Conservation (phyloP, 2,329 filamentous ascomycete genomes). For the Colletotrichum orchidophilum region DNA sequence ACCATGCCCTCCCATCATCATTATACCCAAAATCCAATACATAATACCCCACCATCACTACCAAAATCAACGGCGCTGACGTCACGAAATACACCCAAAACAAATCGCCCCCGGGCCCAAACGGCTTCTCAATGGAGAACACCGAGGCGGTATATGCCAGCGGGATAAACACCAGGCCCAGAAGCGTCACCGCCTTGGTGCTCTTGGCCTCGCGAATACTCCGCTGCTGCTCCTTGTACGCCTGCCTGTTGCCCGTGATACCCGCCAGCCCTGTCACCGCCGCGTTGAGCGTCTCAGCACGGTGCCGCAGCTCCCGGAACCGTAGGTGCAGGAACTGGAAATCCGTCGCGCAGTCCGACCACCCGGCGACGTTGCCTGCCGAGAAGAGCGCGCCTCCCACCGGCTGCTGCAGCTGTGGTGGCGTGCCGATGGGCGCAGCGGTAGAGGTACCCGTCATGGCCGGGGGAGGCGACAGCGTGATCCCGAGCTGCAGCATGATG, state of each 20-base stretch:
- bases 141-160: slow-evolving; percentile 36
- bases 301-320: slow-evolving; percentile 37
- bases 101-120: slow-evolving; percentile 29
- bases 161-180: slow-evolving; percentile 39
- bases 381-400: background rate
- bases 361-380: slow-evolving; percentile 5
- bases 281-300: slow-evolving; percentile 36
- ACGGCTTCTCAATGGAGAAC: slow-evolving; percentile 38
- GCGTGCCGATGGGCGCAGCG: background rate
- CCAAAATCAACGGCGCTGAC: slow-evolving; percentile 34
- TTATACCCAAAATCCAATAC: slow-evolving; percentile 38
- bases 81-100: slow-evolving; percentile 38
- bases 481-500: slow-evolving; percentile 39
- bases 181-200: slow-evolving; percentile 37
- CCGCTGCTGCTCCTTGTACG: slow-evolving; percentile 37
- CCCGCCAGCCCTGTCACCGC: slow-evolving; percentile 37
- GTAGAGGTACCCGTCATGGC: background rate
- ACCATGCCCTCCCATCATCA: slow-evolving; percentile 37
- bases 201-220: slow-evolving; percentile 39
- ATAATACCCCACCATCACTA: slow-evolving; percentile 34
- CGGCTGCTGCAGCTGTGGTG: background rate
- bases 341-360: slow-evolving; percentile 35
- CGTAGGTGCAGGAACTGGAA: slow-evolving; percentile 37
- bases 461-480: slow-evolving; percentile 32
- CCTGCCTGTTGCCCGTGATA: slow-evolving; percentile 39